Evolutionary conservation across 2,329 filamentous ascomycete genomes (phyloP), one percentile per base, ranked within the genome.

Genomic region (Cladophialophora immunda): DNA sequence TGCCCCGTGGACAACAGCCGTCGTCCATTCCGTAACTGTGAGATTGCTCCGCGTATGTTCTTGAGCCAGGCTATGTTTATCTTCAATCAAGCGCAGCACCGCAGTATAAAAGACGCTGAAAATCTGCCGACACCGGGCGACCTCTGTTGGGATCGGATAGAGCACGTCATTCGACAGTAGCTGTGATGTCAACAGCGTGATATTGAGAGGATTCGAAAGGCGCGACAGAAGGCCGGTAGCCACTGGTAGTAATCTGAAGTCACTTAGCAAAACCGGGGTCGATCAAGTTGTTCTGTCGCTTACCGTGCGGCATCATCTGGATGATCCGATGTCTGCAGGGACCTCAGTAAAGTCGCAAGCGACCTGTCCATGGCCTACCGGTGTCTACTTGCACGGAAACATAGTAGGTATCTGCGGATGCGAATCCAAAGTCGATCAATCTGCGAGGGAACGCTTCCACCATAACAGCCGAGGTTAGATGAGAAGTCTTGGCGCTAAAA

Each of bases 21-120:
- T 83, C 27, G 86, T 79, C 88, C 87, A 89, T 56, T 85, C 84
- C 55, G 86, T 83, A 17, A 83, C 78, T 4, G 82, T 77, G 5
- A 87, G 77, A 29, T 83, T 85, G 17, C 87, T 87, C 53, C 84
- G 82, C 30, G 75, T 74, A 30, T 74, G 73, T 13, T 77, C 73
- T 36, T 64, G 63, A 25, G 78, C 75, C n/a, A 79, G 61, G 29
- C 75, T 52, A 5, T 11, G 78, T 79, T 73, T 86, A 77, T 77
- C 79, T 64, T 84, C 83, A 30, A 86, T 71, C 36, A 87, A 77
- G 19, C 84, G 82, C 58, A 85, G 84, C 36, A 85, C 82, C 15
- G 87, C 86, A 5, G 86, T 83, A 74, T 89, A 88, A 77, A 89
- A 90, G 61, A 88, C 83, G 73, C 85, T 84, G 69, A 90, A 80